A percentile compares a stretch with the other conserved stretches of the same genome.
Evolutionary conservation across 1,139 yeast species (phyloP).

Genomic region (Yamadazyma blattariae): DNA sequence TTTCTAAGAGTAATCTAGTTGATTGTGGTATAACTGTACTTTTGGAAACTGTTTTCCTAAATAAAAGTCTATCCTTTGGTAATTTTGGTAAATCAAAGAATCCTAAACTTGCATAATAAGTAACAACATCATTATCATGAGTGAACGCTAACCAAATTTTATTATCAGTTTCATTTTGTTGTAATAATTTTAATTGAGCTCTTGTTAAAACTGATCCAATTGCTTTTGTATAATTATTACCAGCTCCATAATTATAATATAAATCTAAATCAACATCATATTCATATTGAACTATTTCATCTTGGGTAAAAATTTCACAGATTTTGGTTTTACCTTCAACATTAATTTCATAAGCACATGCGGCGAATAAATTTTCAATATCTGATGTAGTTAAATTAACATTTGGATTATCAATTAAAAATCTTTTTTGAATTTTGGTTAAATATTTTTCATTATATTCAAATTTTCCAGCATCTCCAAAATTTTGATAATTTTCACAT

Average conservation of each 20-base stretch:
- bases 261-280: conserved; percentile 43
- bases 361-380: conserved; percentile 33
- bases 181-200: conserved; percentile 46
- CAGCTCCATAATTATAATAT: conserved; percentile 51
- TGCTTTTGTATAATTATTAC: conserved; percentile 38
- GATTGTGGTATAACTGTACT: conserved; percentile 57
- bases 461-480: conserved; percentile 7
- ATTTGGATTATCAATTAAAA: conserved; percentile 29
- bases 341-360: conserved; percentile 58
- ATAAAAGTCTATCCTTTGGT: conserved; percentile 26
- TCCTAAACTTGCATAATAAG: conserved; percentile 51
- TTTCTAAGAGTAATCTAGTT: conserved; percentile 50
- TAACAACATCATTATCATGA: conserved; percentile 58
- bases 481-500: conserved; percentile 15
- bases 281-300: conserved; percentile 44
- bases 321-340: conserved; percentile 47
- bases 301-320: conserved; percentile 48
- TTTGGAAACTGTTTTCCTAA: conserved; percentile 42
- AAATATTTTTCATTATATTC: conserved; percentile 23
- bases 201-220: conserved; percentile 49
- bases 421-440: conserved; percentile 32
- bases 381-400: conserved; percentile 42
- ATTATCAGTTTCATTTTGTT: conserved; percentile 15
- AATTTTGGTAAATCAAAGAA: conserved; percentile 29
- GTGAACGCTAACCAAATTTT: conserved; percentile 50